These are phyloP conservation scores for Candida adriatica DNA, from an alignment of 805 yeast species.

Conservation along the genomic window DNA sequence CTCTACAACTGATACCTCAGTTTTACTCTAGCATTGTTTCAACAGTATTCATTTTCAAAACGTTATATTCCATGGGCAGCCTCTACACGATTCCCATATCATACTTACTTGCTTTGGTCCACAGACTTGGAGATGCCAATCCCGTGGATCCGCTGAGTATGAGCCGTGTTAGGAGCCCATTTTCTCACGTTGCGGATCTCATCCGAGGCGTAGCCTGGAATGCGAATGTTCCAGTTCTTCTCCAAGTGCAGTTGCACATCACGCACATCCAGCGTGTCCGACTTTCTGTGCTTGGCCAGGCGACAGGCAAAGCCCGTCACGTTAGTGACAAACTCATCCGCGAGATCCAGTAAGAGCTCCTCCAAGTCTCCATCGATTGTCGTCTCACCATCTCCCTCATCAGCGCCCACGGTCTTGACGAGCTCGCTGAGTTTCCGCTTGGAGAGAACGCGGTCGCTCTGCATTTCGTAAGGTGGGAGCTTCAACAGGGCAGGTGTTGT, in stretches of 20 bases:
- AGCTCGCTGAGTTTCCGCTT: constrained; percentile 87
- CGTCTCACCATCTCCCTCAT: constrained; percentile 88
- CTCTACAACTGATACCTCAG: too few species aligned
- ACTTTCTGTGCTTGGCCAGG: constrained; percentile 88
- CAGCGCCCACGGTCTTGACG: constrained; percentile 73
- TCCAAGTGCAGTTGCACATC: constrained; percentile 91
- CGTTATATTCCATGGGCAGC: too few species aligned
- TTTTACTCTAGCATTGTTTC: too few species aligned
- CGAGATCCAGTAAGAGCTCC: constrained; percentile 81
- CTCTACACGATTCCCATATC: too few species aligned
- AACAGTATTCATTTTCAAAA: too few species aligned
- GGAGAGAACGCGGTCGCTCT: constrained; percentile 75
- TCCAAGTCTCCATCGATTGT: constrained; percentile 93
- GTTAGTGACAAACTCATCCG: constrained; percentile 89
- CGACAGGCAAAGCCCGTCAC: constrained; percentile 93
- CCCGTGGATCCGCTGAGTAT: constrained; percentile 60
- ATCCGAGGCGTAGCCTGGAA: constrained; percentile 91
- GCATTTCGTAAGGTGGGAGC: constrained; percentile 78
- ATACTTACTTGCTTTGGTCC: constrained; percentile 23
- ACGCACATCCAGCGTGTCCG: constrained; percentile 77
- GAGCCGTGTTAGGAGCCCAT: constrained; percentile 58
- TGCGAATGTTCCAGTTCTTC: constrained; percentile 88
- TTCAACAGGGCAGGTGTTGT: constrained; percentile 70
- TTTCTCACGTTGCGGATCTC: constrained; percentile 76
- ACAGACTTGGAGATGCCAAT: constrained; percentile 59